Base-by-base conservation (phyloP, 495 filamentous ascomycete species). In the Pyrenula aspistea region DNA sequence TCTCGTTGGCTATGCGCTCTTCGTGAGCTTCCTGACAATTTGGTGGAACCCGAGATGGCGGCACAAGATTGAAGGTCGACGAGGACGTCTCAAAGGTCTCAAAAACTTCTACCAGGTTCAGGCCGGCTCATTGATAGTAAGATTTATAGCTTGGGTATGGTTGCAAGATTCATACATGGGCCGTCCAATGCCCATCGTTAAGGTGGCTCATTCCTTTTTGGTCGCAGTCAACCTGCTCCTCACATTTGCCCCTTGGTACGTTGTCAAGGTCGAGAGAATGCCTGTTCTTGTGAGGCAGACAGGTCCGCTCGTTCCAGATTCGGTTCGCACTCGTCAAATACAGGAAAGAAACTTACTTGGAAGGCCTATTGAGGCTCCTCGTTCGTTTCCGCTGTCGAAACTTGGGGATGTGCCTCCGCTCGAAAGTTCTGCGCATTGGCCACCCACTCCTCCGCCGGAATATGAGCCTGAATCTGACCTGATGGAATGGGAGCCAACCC, bases 41-140 rank as follows among this genome's bases (percentile, higher is more conserved):
- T 90, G 85, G 81, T 95, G 88, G 86, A 91, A 91, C 59, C 86
- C 86, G 4, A 79, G 77, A 55, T 74, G 89, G 62, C 75, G 77
- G 58, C 69, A 85, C 59, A 82, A 82, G 61, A 70, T 82, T n/a
- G 75, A 78, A 55, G 82, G 84, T 22, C 76, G 82, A 60, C 76
- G 74, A 48, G 82, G 76, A 24, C 81, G 84, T 55, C 79, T 91
- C 55, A 68, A 73, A 10, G 87, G 89, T 0, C 74, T 86, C 11
- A 67, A 69, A 3, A 77, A 83, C 55, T 89, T 86, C 73, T 89
- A 92, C 62, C 73, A 79, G 53, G 74, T 82, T 15, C 88, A 93
- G 58, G 62, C 79, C 19, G 70, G 88, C 51, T 70, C 83, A 22
- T 66, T 90, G 47, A 68, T 78, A 8, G 62, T 80, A 56, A 80